Base-by-base conservation (phyloP, 805 yeast genomes). In the Metschnikowia sp. region DNA sequence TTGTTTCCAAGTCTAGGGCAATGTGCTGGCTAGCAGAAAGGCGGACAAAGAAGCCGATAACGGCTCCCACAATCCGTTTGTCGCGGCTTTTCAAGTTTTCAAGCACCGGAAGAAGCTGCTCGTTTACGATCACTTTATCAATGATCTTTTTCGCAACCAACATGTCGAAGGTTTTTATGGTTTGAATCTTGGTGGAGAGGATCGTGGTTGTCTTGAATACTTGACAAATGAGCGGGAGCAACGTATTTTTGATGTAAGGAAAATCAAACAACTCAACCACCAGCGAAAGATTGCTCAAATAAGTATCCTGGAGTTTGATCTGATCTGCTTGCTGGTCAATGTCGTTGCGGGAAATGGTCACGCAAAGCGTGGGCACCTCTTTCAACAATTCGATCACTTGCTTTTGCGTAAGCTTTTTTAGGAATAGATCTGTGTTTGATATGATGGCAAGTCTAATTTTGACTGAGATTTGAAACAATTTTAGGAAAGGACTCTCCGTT, bases 191-290 rank as follows among this genome's bases (percentile, higher is more conserved):
- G 28, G 94, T 86, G 5, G 86, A 81, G 32, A 91, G 71, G 29
- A 94, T 81, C 0, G 91, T 88, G 1, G 99, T 94, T 39, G 88
- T 85, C 34, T 89, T 79, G 66, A 92, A 94, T 8, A 88, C 76
- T 39, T 75, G 77, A 39, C 88, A 78, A 13, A 89, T 71, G 39
- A 81, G 68, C 2, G 96, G 96, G 62, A 87, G 81, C n/a, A 90
- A 69, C 31, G 80, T 79, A 55, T 82, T 84, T 55, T 92, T 89
- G 47, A 90, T 75, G 15, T 83, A 78, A 10, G 89, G 76, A 56
- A 84, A 84, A 47, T 84, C 91, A 40, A 84, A 68, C 39, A 76
- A 70, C 8, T 66, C 74, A 2, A 78, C 57, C 32, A 79, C 64
- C 13, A 64, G 50, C 2, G 71, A 63, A 19, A 78, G 62, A 44